Evolutionary conservation across 371 early-diverging fungal genomes (phyloP).

Genomic region (Syncephalastrum monosporum): DNA sequence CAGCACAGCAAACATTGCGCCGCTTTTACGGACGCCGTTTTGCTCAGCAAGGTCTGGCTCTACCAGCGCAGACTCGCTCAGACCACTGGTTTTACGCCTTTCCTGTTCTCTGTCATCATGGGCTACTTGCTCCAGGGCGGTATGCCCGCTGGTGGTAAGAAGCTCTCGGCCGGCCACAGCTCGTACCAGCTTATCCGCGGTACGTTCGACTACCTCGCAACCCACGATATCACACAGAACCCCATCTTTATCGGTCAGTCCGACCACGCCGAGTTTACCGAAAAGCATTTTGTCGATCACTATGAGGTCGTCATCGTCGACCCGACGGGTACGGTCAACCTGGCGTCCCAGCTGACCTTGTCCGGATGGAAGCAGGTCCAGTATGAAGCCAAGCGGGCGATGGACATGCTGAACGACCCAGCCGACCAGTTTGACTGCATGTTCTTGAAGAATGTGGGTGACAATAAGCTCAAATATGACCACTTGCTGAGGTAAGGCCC

Average conservation of each 20-base stretch:
- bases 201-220: constrained; percentile 80
- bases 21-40: constrained; percentile 77
- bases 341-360: constrained; percentile 65
- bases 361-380: constrained; percentile 55
- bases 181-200: constrained; percentile 87
- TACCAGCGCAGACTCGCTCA: constrained; percentile 67
- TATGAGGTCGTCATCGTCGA: constrained; percentile 86
- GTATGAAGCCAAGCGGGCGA: constrained; percentile 66
- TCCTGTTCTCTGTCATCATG: constrained; percentile 83
- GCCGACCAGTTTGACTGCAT: constrained; percentile 71
- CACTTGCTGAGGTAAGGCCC: constrained; percentile 46
- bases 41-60: constrained; percentile 84
- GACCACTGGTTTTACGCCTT: constrained; percentile 63
- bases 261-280: constrained; percentile 53
- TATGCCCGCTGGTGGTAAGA: constrained; percentile 52
- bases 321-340: constrained; percentile 78
- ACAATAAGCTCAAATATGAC: constrained; percentile 64
- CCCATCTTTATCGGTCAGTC: constrained; percentile 72
- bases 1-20: constrained; percentile 68
- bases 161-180: constrained; percentile 70
- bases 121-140: constrained; percentile 79
- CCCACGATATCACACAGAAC: constrained; percentile 68
- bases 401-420: constrained; percentile 61
- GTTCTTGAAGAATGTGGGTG: constrained; percentile 72
- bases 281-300: constrained; percentile 52